Base-by-base conservation (phyloP, 352 stramenopile species). In the Globisporangium echinulatum region DNA sequence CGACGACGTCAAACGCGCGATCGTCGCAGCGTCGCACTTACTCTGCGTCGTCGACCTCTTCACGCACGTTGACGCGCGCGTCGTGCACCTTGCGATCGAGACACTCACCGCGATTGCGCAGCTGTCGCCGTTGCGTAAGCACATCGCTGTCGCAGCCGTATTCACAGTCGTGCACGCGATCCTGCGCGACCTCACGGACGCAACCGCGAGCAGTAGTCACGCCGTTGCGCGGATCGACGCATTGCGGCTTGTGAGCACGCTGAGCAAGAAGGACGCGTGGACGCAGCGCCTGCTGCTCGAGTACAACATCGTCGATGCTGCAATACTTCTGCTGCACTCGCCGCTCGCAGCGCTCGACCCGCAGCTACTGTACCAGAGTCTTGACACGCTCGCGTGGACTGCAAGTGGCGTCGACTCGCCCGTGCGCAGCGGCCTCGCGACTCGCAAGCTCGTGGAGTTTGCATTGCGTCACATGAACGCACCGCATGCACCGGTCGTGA, bases 381-480 rank as follows among this genome's bases (percentile, higher is more conserved):
- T 90, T 0, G 77, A 90, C 43, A 65, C 78, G 1, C 62, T 88
- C 5, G 81, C 78, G 4, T 88, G 78, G 76, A 59, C 82, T 8
- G 79, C 68, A 7, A 85, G 77, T 14, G 62, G 66, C 0, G 53
- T 38, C 0, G 66, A 79, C 37, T 62, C 67, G 8, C 67, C 64
- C 15, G 69, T 78, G 1, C 70, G 77, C 37, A 61, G 67, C 43
- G 49, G 77, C 6, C 71, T 85, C 47, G 73, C 73, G 3, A 82
- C 64, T 2, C 42, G 69, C 0, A 87, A 87, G 52, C 62, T 85
- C 33, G 62, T 87, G 10, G 75, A 88, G 43, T 71, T 86, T 14
- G 56, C 65, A 0, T 58, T 88, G 19, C 61, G 60, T 0, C 70
- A 87, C 48, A 59, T 71, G 0, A 75, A 87, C 40, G 79, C 71